phyloP scores from a whole-genome alignment of 371 early-diverging fungal species.

The Entomophthora muscae region DNA sequence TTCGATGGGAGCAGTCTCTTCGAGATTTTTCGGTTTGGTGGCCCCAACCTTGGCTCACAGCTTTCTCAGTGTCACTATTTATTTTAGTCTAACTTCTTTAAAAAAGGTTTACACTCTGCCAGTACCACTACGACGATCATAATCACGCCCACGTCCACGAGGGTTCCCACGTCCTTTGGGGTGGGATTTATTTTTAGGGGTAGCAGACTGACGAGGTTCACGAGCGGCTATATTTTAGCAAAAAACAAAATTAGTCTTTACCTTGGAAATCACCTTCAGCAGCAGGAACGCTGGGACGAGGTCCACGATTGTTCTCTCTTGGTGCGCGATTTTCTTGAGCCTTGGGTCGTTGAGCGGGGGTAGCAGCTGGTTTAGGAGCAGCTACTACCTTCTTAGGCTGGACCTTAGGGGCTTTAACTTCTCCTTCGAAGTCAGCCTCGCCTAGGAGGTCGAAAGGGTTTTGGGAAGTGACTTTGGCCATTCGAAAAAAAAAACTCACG shows the following conservation, averaged over 20 bases:
- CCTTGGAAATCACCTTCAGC: neutral
- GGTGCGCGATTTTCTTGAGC: constrained; percentile 13
- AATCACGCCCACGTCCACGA: constrained; percentile 38
- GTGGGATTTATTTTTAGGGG: constrained; percentile 14
- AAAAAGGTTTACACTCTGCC: constrained; percentile 31
- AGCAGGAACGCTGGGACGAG: neutral
- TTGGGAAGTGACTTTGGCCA: constrained; percentile 17
- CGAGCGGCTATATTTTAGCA: constrained; percentile 11
- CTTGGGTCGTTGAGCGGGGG: constrained; percentile 10
- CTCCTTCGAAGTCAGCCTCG: constrained; percentile 30
- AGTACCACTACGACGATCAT: constrained; percentile 65
- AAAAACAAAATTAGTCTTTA: neutral
- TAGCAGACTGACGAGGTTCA: constrained; percentile 20
- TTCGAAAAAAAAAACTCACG: neutral
- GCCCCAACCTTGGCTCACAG: constrained; percentile 64
- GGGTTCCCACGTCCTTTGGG: constrained; percentile 9
- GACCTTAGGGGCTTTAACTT: constrained; percentile 18
- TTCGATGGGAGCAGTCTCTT: constrained; percentile 9
- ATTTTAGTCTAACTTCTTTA: neutral
- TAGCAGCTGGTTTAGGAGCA: constrained; percentile 15
- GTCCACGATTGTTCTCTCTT: neutral
- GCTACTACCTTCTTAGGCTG: constrained; percentile 15
- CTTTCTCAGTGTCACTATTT: constrained; percentile 56
- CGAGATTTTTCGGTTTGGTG: constrained; percentile 11
- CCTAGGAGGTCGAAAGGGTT: constrained; percentile 45